These are phyloP conservation scores for Sinapis alba DNA, from an alignment of 441 rosid genomes.

Conservation along the genomic window DNA sequence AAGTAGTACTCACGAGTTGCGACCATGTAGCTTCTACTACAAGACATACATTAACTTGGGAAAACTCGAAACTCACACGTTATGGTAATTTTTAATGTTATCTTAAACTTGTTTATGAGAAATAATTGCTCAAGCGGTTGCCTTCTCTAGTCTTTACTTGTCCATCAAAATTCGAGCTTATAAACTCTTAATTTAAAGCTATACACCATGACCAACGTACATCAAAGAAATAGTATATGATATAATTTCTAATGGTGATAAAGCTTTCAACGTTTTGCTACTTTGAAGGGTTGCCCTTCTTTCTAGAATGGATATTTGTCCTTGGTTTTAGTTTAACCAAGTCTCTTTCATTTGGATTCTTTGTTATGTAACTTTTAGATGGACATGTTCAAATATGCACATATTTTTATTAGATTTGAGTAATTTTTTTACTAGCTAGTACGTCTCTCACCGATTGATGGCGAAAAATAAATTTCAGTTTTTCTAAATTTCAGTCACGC, in stretches of 20 bases:
- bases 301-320: constrained; percentile 28
- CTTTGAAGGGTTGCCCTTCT: constrained; percentile 30
- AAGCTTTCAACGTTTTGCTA: constrained; percentile 12
- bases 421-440: not conserved
- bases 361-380: not conserved
- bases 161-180: constrained; percentile 40
- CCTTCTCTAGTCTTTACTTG: constrained; percentile 39
- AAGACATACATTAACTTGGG: constrained; percentile 27
- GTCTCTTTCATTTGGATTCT: not conserved
- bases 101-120: constrained; percentile 4
- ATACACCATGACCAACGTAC: constrained; percentile 31
- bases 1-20: constrained; percentile 34
- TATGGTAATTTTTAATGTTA: constrained; percentile 7
- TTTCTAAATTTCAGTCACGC: not conserved
- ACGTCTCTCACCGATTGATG: not conserved
- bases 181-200: constrained; percentile 7
- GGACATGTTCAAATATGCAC: not conserved
- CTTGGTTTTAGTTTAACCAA: not conserved
- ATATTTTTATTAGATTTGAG: not conserved
- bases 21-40: constrained; percentile 33
- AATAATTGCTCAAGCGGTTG: constrained; percentile 30
- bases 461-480: not conserved
- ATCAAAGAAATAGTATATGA: not conserved
- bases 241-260: constrained; percentile 20
- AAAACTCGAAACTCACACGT: constrained; percentile 25